phyloP scores from a whole-genome alignment of 768 basidiomycete genomes.

The Heimioporus sp. region DNA sequence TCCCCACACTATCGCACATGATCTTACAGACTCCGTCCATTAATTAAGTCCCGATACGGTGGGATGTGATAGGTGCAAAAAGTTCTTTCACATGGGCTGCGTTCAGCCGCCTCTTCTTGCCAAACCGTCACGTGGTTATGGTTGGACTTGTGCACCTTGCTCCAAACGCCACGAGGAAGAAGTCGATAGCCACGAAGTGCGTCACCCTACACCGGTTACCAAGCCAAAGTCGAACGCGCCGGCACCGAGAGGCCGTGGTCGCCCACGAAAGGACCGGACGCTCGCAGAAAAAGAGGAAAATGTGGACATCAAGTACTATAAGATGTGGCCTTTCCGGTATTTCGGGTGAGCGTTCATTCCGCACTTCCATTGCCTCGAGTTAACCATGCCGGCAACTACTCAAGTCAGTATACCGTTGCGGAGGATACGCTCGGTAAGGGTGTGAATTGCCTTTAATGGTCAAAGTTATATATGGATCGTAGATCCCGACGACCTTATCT shows the following conservation, averaged over 20 bases:
- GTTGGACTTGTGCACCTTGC: constrained; percentile 96
- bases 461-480: constrained; percentile 29
- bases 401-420: constrained; percentile 84
- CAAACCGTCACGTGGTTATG: constrained; percentile 94
- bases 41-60: constrained; percentile 72
- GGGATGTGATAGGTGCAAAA: constrained; percentile 88
- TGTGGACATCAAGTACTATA: constrained; percentile 77
- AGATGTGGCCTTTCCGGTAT: constrained; percentile 94
- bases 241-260: constrained; percentile 66
- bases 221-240: constrained; percentile 72
- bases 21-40: constrained; percentile 23
- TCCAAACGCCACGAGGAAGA: constrained; percentile 84
- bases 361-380: background rate
- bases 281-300: constrained; percentile 78
- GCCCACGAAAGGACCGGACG: constrained; percentile 72
- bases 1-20: constrained; percentile 9
- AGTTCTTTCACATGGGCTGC: constrained; percentile 92
- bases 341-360: constrained; percentile 70
- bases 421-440: constrained; percentile 84
- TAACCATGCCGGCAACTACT: constrained; percentile 7
- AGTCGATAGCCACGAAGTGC: constrained; percentile 72
- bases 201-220: constrained; percentile 51
- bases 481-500: constrained; percentile 98
- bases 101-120: constrained; percentile 87
- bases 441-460: constrained; percentile 12